Base-by-base conservation (phyloP, 257 asterid species). In the Petrea volubilis region DNA sequence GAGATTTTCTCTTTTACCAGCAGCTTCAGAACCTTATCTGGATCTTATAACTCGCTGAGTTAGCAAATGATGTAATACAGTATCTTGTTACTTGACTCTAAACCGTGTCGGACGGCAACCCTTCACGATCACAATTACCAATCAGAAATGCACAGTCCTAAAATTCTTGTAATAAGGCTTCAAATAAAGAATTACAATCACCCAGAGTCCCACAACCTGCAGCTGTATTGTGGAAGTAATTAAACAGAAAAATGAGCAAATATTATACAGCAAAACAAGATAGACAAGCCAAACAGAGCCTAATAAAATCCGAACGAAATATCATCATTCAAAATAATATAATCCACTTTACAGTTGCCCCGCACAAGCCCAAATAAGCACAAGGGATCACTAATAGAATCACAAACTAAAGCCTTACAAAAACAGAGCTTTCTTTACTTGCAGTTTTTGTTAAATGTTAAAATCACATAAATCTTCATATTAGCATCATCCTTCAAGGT, bases 191-290 rank as follows among this genome's bases (percentile, higher is more conserved):
- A 62, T 51, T 76, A 86, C 81, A 79, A 77, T 78, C 92, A 86
- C 79, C 90, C 66, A 51, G 72, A 79, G 77, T 88, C 86, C 87
- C 82, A 80, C 80, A 79, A 83, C 94, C 97, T 91, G 96, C 94
- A 88, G 87, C 80, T 31, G 81, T 78, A 84, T 78, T 74, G 81
- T 67, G 83, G 84, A 85, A 82, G 62, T 27, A 31, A 69, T 53
- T 69, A 69, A 82, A 49, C 70, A 67, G 51, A 24, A 60, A 63
- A n/a, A 72, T 61, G 24, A 43, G 5, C 44, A 60, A 34, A 36
- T n/a, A n/a, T 15, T 78, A 59, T 49, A 47, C 71, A 55, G n/a
- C 33, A 64, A 67, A 14, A 13, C 33, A 53, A 23, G 23, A 64
- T 2, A 9, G 14, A 5, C 31, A 36, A 41, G 5, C 41, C 58